Base-by-base conservation (phyloP, 2,329 filamentous ascomycete genomes). In the Neofusicoccum kwambonambiense region DNA sequence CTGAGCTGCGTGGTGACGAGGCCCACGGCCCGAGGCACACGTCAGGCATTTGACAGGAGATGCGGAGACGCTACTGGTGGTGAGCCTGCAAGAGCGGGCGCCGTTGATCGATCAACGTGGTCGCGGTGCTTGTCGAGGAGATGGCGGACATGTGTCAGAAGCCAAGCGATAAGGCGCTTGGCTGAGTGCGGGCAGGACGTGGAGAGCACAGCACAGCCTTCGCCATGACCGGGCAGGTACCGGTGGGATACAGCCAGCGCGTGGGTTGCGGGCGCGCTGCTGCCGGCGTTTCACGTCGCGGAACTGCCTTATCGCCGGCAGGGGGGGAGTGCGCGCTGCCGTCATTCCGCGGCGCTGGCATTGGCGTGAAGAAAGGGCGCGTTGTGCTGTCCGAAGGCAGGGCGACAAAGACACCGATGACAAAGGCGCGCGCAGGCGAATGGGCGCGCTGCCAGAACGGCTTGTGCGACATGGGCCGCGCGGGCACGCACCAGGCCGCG, bases 61-160 rank as follows among this genome's bases (percentile, higher is more conserved):
- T 12, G 54, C 41, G 41, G 41, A 31, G 31, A 8, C 37, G 27
- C 27, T 31, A 57, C 42, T 57, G 54, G 41, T 8, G 17, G 27
- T 3, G 7, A 11, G 27, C 22, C 54, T 45, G 56, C 56, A 47
- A 45, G 22, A 27, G 34, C 56, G 41, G 41, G 31, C 6, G 56
- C 22, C 42, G 56, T 60, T 47, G 56, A 47, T 58, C 39, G 41
- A 35, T 58, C 54, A 45, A 58, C 54, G 54, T 58, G 54, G 54
- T 34, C 54, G 22, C 9, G 39, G 39, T 45, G 56, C 56, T 60
- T 47, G 56, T 60, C 34, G 56, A 17, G 19, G 54, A 6, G 19
- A 58, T 58, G 54, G 54, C 54, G 22, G 54, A 60, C 56, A 60
- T 60, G 56, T 60, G 56, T 60, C 56, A 60, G 56, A 60, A 60